Evolutionary conservation across 2,329 filamentous ascomycete species (phyloP).

Genomic region (Pseudogymnoascus sp.): DNA sequence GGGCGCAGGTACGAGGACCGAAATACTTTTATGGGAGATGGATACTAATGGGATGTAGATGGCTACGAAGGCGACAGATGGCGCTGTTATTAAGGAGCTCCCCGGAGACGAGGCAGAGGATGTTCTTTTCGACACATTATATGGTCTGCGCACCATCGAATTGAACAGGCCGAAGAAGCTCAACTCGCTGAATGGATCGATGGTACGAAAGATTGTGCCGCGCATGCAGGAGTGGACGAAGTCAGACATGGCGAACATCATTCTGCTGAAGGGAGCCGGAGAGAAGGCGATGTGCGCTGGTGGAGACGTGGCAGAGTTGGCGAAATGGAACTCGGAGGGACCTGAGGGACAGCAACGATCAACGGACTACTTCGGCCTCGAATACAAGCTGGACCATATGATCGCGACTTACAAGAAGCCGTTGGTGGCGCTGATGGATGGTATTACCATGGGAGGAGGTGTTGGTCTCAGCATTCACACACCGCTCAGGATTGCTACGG

Average conservation of each 20-base stretch:
- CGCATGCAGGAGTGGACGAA: slow-evolving; percentile 89
- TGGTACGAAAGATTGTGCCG: slow-evolving; percentile 91
- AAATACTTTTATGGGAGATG: slow-evolving; percentile 14
- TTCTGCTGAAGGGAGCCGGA: slow-evolving; percentile 87
- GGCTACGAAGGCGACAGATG: slow-evolving; percentile 29
- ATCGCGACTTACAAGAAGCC: slow-evolving; percentile 93
- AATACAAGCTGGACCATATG: slow-evolving; percentile 93
- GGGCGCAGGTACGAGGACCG: slow-evolving; percentile 43
- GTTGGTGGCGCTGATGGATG: slow-evolving; percentile 93
- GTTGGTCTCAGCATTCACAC: slow-evolving; percentile 92
- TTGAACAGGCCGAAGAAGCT: slow-evolving; percentile 89
- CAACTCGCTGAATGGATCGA: slow-evolving; percentile 88
- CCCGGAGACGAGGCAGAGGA: slow-evolving; percentile 73
- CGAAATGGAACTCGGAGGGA: slow-evolving; percentile 63
- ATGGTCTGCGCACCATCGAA: slow-evolving; percentile 85
- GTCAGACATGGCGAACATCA: slow-evolving; percentile 85
- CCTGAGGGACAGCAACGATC: slow-evolving; percentile 67
- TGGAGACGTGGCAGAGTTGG: slow-evolving; percentile 80
- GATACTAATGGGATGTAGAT: slow-evolving; percentile 33
- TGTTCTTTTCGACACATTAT: slow-evolving; percentile 84
- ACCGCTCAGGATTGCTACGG: slow-evolving; percentile 92
- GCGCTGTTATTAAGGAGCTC: slow-evolving; percentile 28
- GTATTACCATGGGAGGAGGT: slow-evolving; percentile 96
- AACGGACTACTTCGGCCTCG: slow-evolving; percentile 80
- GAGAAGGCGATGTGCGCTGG: slow-evolving; percentile 84